These are phyloP conservation scores for Talaromyces sp. DNA, from an alignment of 2,329 filamentous ascomycete species.

Conservation along the genomic window DNA sequence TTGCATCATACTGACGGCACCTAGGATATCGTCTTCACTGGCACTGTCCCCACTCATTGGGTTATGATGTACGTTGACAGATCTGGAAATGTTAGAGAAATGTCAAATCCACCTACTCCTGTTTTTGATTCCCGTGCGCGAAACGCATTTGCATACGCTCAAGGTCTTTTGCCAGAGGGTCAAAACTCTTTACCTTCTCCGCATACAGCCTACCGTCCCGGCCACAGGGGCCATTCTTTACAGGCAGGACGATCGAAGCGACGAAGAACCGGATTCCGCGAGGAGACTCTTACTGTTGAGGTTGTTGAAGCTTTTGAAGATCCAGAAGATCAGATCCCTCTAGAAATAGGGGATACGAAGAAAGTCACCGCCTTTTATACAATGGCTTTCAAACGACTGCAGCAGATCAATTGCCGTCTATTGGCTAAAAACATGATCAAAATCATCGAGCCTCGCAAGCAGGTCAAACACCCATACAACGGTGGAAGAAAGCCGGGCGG, in stretches of 20 bases:
- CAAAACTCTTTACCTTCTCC: no score
- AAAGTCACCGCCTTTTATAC: conserved; percentile 33
- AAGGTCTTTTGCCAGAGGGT: not conserved
- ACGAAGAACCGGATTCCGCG: no score
- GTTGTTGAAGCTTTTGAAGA: no score
- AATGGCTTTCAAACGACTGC: conserved; percentile 41
- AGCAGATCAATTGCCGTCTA: conserved; percentile 46
- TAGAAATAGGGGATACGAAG: no score
- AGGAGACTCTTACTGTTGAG: no score
- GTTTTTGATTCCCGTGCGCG: conserved; percentile 6
- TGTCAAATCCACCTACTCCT: conserved; percentile 7
- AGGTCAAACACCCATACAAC: conserved; percentile 49
- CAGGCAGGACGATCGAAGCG: no score
- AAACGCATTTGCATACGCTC: conserved; percentile 11
- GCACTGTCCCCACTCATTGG: conserved; percentile 12
- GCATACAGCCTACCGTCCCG: no score
- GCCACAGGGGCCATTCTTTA: no score
- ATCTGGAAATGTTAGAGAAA: conserved; percentile 10
- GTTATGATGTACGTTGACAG: conserved; percentile 15
- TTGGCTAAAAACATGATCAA: conserved; percentile 48
- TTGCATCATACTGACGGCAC: not conserved
- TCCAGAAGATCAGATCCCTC: no score
- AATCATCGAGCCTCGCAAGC: conserved; percentile 47
- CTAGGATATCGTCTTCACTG: conserved; percentile 13
- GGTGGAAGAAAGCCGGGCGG: conserved; percentile 37